These are phyloP conservation scores for Peniophora sp. DNA, from an alignment of 1,284 basidiomycete genomes.

Conservation along the genomic window DNA sequence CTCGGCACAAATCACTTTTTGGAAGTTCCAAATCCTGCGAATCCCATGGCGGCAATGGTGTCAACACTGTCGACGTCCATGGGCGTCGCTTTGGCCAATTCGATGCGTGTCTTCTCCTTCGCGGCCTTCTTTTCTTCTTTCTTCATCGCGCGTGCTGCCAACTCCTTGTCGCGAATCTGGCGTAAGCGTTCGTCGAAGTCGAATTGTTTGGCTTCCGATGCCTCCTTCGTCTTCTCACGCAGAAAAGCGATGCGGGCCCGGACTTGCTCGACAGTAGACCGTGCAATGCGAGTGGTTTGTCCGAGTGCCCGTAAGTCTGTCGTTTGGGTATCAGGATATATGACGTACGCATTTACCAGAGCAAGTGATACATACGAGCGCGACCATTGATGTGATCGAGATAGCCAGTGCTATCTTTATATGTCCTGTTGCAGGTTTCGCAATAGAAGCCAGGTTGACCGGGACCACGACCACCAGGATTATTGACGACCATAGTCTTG, in stretches of 20 bases:
- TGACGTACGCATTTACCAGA: slow-evolving; percentile 5
- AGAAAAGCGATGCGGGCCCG: slow-evolving; percentile 81
- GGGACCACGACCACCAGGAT: slow-evolving; percentile 70
- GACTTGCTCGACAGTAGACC: slow-evolving; percentile 90
- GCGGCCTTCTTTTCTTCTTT: slow-evolving; percentile 66
- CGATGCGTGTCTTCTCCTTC: slow-evolving; percentile 62
- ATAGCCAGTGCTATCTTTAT: slow-evolving; percentile 90
- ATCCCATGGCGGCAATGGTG: slow-evolving; percentile 88
- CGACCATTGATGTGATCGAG: slow-evolving; percentile 95
- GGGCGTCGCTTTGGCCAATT: slow-evolving; percentile 47
- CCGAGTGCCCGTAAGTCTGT: slow-evolving; percentile 87
- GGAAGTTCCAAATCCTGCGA: slow-evolving; percentile 80
- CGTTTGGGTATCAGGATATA: background rate
- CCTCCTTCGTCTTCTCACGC: slow-evolving; percentile 79
- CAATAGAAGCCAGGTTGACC: slow-evolving; percentile 91
- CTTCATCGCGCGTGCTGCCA: slow-evolving; percentile 53
- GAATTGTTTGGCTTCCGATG: slow-evolving; percentile 76
- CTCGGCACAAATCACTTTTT: slow-evolving; percentile 65
- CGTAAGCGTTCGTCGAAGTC: slow-evolving; percentile 89
- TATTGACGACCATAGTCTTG: slow-evolving; percentile 89
- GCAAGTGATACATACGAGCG: slow-evolving; percentile 64
- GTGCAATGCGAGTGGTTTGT: slow-evolving; percentile 86
- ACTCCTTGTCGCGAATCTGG: slow-evolving; percentile 73
- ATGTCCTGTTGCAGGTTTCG: slow-evolving; percentile 82
- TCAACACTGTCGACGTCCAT: slow-evolving; percentile 44